These are phyloP conservation scores for Micractinium sp. DNA, from an alignment of 139 green algal species.

Conservation along the genomic window DNA sequence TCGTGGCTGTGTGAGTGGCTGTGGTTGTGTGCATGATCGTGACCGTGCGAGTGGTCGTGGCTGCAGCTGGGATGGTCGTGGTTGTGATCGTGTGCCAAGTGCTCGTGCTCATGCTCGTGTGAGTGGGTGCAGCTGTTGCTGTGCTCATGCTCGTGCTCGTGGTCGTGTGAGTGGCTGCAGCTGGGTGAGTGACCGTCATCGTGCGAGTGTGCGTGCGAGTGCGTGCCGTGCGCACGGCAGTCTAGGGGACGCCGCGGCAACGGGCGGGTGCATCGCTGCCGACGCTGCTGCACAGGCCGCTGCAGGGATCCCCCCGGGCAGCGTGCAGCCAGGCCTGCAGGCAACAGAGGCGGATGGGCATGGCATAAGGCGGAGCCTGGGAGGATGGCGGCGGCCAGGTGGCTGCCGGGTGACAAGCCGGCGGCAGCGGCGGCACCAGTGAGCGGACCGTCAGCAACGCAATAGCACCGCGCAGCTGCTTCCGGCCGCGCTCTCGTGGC, in stretches of 20 bases:
- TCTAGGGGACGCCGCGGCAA: background rate
- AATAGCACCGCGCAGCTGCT: background rate
- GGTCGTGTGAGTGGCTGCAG: background rate
- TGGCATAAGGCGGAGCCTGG: too few species aligned
- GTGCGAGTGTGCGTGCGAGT: background rate
- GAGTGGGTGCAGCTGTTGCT: background rate
- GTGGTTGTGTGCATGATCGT: constrained; percentile 8
- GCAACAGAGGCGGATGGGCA: background rate
- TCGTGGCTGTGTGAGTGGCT: background rate
- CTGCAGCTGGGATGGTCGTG: background rate
- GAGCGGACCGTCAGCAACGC: too few species aligned
- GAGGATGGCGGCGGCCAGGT: too few species aligned
- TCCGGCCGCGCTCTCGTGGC: background rate
- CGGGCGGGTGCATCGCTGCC: background rate
- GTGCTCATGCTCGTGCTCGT: background rate
- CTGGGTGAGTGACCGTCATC: background rate
- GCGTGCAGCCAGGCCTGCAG: background rate
- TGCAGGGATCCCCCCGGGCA: background rate
- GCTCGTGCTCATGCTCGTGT: background rate
- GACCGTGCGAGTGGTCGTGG: constrained; percentile 27
- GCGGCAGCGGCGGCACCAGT: background rate
- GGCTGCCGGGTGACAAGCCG: background rate
- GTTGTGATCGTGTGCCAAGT: background rate
- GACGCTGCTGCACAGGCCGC: background rate
- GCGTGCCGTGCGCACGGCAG: constrained; percentile 8